Base-by-base conservation (phyloP, 2,329 filamentous ascomycete genomes). In the Cadophora malorum region DNA sequence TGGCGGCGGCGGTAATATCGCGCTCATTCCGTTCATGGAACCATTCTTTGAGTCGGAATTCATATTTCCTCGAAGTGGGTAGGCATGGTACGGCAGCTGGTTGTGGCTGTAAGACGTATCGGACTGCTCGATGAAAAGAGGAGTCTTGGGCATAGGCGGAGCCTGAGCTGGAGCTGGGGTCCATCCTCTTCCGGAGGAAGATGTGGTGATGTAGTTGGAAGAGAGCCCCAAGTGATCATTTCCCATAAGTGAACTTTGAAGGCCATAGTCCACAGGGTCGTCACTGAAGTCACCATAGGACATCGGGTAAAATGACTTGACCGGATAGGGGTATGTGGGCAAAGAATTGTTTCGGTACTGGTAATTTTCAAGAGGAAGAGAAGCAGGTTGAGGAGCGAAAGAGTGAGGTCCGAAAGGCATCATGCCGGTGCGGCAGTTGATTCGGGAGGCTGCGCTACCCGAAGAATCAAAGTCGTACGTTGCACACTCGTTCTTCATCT, bases 211-310 rank as follows among this genome's bases (percentile, higher is more conserved):
- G 58, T 69, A 72, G 33, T 65, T 71, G 5, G 70, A n/a, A 8
- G 64, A 38, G 3, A 71, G 28, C 12, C 31, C 55, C 45, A 69
- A 45, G 10, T 69, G 41, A 25, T 66, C 67, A 28, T n/a, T 52
- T 12, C 60, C 58, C 19, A 66, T 58, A 19, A 69, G 41, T 16
- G 50, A 52, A 19, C 52, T 28, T 50, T 72, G 67, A 23, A 74
- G 61, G 12, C 59, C 67, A 41, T 76, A 76, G 31, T 75, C 74
- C n/a, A 74, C 56, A 47, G 62, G 67, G 6, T 76, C 75, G 12
- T 75, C 76, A 28, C 62, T 23, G 61, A 71, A 76, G 12, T 76
- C 73, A 12, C 58, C 65, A 50, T 70, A 76, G 47, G 67, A 31
- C 21, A 72, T 35, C 16, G 38, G 52, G 59, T 73, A 75, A 62